These are phyloP conservation scores for Melastoma candidum DNA, from an alignment of 441 rosid species.

Conservation along the genomic window DNA sequence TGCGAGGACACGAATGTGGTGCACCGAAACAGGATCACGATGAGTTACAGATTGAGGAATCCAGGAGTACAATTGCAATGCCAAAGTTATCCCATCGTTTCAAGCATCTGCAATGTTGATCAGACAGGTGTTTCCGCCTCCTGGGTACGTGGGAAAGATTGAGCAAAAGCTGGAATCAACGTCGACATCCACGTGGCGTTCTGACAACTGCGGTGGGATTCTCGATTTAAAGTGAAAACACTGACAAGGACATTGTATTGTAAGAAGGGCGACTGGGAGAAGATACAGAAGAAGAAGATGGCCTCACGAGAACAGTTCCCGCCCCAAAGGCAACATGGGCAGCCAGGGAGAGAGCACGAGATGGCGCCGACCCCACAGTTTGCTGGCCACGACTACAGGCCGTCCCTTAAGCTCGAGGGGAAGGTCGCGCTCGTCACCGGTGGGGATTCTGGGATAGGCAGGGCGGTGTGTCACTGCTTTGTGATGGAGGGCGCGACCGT, in stretches of 20 bases:
- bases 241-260: not conserved
- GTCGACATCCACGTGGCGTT: too few species aligned
- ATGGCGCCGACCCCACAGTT: conserved; percentile 1
- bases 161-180: too few species aligned
- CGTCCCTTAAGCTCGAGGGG: conserved; percentile 25
- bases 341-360: conserved; percentile 8
- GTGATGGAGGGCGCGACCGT: conserved; percentile 61
- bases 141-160: too few species aligned
- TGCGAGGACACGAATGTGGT: not conserved
- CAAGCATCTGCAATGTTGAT: too few species aligned
- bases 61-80: not conserved
- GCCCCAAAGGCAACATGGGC: conserved; percentile 6
- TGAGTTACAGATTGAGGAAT: too few species aligned
- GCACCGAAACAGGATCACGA: not conserved
- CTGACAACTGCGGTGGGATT: too few species aligned
- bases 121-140: too few species aligned
- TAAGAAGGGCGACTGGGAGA: not conserved
- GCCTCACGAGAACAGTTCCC: conserved; percentile 2
- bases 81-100: too few species aligned
- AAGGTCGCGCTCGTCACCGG: conserved; percentile 68
- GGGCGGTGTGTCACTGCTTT: conserved; percentile 45
- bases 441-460: conserved; percentile 76
- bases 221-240: too few species aligned
- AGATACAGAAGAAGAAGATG: not conserved
- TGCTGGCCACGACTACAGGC: not conserved